phyloP scores from a whole-genome alignment of 306 rosid species.

The Fagus sylvatica region DNA sequence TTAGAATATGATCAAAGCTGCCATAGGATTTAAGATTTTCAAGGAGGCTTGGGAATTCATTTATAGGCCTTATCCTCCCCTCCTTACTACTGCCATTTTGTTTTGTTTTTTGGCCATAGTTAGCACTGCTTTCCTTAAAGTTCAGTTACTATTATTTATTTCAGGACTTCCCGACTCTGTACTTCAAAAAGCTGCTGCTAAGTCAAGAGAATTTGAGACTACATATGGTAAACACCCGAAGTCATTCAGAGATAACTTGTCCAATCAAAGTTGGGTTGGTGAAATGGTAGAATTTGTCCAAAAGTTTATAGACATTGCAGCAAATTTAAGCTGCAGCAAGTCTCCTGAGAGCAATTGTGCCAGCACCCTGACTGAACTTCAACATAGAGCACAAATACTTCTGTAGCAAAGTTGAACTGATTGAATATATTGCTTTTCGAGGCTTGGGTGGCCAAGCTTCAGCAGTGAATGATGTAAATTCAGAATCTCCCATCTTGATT shows the following conservation, averaged over 20 bases:
- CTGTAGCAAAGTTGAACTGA: conserved; percentile 28
- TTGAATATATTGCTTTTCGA: conserved; percentile 1
- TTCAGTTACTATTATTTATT: background rate
- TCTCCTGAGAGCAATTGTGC: conserved; percentile 24
- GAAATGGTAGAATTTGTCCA: conserved; percentile 36
- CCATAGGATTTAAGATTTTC: too few species aligned
- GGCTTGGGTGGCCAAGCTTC: conserved; percentile 21
- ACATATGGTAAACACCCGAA: conserved; percentile 53
- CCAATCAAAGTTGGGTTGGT: conserved; percentile 37
- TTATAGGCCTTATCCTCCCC: too few species aligned
- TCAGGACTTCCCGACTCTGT: conserved; percentile 63
- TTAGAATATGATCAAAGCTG: background rate
- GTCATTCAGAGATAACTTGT: conserved; percentile 23
- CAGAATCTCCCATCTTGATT: background rate
- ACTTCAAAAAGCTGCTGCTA: conserved; percentile 73
- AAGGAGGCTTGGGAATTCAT: too few species aligned
- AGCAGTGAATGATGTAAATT: background rate
- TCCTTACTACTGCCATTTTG: background rate
- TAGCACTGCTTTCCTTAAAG: background rate
- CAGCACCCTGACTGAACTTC: conserved; percentile 49
- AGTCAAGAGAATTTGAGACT: conserved; percentile 85
- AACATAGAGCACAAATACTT: conserved; percentile 45
- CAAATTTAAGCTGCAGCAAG: conserved; percentile 37
- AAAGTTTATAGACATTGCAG: conserved; percentile 34
- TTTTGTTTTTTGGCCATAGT: background rate